phyloP scores from a whole-genome alignment of 2,329 filamentous ascomycete genomes.

The Claviceps cyperi region DNA sequence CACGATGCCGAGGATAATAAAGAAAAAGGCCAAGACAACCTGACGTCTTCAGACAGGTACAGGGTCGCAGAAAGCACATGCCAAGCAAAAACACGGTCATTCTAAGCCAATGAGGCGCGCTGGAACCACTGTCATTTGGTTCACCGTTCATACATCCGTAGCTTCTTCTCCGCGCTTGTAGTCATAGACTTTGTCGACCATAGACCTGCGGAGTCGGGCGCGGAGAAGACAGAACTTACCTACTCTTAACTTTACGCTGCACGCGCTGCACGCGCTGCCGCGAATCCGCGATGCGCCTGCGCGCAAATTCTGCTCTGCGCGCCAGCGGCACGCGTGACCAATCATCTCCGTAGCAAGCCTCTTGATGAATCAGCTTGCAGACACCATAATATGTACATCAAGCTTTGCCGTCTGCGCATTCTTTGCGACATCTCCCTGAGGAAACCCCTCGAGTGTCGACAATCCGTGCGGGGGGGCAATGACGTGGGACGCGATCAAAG shows the following conservation, averaged over 20 bases:
- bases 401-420: neutral
- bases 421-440: neutral
- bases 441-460: no score
- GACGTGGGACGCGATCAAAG: neutral
- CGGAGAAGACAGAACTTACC: neutral
- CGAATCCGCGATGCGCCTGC: no score
- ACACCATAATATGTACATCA: neutral
- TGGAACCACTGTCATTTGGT: neutral
- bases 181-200: no score
- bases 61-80: neutral
- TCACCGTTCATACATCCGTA: no score
- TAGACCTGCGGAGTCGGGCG: no score
- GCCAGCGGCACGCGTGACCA: neutral
- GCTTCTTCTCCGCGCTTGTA: no score
- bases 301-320: no score
- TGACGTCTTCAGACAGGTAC: conserved; percentile 2
- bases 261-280: neutral
- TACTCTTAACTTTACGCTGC: neutral
- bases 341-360: neutral
- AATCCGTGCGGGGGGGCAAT: neutral
- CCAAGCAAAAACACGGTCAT: neutral
- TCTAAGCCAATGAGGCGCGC: neutral
- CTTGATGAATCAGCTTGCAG: neutral
- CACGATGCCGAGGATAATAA: conserved; percentile 1
- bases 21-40: neutral